Evolutionary conservation across 257 asterid species (phyloP).

Genomic region (Cruciata laevipes): DNA sequence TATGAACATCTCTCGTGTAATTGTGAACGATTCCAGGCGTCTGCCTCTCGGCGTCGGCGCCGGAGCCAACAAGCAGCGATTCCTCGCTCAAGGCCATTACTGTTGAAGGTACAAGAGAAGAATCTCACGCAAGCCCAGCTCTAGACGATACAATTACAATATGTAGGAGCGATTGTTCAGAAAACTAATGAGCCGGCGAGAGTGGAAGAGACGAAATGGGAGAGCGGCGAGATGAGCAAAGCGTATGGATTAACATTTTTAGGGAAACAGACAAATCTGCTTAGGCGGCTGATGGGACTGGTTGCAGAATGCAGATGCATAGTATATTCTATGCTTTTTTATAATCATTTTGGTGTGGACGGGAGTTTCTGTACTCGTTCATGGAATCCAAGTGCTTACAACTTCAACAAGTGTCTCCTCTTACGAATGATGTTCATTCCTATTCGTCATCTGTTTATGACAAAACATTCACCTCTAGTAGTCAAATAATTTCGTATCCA

Average conservation of each 20-base stretch:
- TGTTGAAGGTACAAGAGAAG: not conserved
- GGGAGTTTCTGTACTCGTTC: conserved; percentile 1
- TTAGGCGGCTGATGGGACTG: not conserved
- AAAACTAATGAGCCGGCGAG: not conserved
- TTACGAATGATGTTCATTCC: not conserved
- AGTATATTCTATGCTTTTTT: not conserved
- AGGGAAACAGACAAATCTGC: not conserved
- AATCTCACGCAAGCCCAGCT: not conserved
- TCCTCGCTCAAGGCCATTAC: conserved; percentile 67
- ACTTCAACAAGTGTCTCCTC: not conserved
- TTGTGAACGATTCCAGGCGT: conserved; percentile 21
- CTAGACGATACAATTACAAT: not conserved
- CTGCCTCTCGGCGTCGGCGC: conserved; percentile 14
- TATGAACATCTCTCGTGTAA: conserved; percentile 62
- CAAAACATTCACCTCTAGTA: too few species aligned
- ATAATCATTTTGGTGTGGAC: not conserved
- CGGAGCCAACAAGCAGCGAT: conserved; percentile 34
- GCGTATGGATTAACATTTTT: not conserved
- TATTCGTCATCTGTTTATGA: too few species aligned
- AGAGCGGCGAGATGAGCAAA: conserved; percentile 12
- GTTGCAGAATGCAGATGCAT: not conserved
- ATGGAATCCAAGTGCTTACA: not conserved
- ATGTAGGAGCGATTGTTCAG: not conserved
- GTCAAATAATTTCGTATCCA: too few species aligned
- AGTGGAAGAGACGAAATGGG: not conserved